These are phyloP conservation scores for Dothistroma pini DNA, from an alignment of 2,329 filamentous ascomycete species.

Conservation along the genomic window DNA sequence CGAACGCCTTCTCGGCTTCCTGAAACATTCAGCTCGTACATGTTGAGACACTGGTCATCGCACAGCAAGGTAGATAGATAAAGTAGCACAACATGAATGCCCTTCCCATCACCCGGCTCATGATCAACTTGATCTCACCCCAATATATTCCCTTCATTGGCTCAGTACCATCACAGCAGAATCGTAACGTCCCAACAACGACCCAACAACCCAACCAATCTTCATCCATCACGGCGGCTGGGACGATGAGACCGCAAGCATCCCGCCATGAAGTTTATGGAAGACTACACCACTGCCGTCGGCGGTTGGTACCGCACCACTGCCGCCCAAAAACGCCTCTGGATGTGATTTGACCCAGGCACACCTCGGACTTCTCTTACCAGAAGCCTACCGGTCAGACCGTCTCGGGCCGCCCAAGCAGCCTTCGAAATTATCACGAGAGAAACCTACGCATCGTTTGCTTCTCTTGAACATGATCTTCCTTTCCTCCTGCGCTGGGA, in stretches of 20 bases:
- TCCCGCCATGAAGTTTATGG: slow-evolving; percentile 29
- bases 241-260: slow-evolving; percentile 24
- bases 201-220: slow-evolving; percentile 23
- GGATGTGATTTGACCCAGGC: neutral
- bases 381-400: slow-evolving; percentile 24
- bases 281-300: slow-evolving; percentile 23
- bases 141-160: neutral
- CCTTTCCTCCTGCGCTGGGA: slow-evolving; percentile 20
- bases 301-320: slow-evolving; percentile 4
- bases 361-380: slow-evolving; percentile 14
- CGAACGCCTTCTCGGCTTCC: neutral
- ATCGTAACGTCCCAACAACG: slow-evolving; percentile 14
- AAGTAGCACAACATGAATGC: neutral
- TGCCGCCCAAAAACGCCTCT: no score
- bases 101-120: neutral
- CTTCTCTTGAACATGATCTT: slow-evolving; percentile 22
- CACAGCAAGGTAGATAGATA: neutral
- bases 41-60: neutral
- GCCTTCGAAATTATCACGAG: slow-evolving; percentile 19
- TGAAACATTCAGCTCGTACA: neutral
- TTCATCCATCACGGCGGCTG: slow-evolving; percentile 24
- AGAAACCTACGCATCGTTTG: slow-evolving; percentile 27
- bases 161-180: neutral
- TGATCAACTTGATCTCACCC: neutral
- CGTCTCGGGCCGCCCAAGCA: slow-evolving; percentile 21